These are phyloP conservation scores for Fusarium sulawesiense DNA, from an alignment of 2,329 filamentous ascomycete species.

Conservation along the genomic window DNA sequence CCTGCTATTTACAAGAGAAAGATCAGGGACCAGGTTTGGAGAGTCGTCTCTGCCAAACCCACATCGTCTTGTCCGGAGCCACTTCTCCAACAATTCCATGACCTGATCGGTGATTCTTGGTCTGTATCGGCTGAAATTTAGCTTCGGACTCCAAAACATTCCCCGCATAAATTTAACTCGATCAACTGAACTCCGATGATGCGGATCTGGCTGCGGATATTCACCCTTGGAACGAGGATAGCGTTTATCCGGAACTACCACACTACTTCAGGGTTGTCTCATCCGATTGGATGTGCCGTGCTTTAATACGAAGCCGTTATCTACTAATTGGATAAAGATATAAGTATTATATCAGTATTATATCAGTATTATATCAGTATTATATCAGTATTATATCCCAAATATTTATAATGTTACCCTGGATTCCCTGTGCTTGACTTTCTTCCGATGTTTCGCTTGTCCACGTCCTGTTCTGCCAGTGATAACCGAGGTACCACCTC, in stretches of 20 bases:
- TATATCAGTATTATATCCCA: accelerated
- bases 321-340: neutral
- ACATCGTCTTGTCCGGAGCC: neutral
- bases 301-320: neutral
- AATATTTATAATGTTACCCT: neutral
- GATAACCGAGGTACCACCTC: neutral
- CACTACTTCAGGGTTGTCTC: neutral
- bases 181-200: neutral
- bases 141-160: neutral
- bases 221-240: neutral
- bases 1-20: neutral
- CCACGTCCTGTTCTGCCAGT: neutral
- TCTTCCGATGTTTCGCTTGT: neutral
- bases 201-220: neutral
- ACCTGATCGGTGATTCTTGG: neutral
- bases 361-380: too few species aligned
- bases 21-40: neutral
- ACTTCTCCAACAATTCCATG: neutral
- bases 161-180: neutral
- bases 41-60: neutral
- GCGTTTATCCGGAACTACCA: neutral
- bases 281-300: neutral
- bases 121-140: neutral
- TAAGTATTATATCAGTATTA: too few species aligned
- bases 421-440: neutral